These are phyloP conservation scores for Capsella rubella DNA, from an alignment of 441 rosid species.

Conservation along the genomic window DNA sequence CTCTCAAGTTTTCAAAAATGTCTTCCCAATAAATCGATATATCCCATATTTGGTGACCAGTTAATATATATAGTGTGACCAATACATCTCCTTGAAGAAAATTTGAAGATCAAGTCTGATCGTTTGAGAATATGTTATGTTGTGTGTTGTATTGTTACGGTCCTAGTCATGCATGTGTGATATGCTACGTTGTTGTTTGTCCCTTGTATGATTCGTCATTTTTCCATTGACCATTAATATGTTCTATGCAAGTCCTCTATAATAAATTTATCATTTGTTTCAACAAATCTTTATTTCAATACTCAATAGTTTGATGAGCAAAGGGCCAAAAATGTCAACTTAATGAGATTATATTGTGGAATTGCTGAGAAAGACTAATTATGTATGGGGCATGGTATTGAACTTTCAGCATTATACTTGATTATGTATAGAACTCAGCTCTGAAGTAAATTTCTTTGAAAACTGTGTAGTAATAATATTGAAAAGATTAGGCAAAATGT, in stretches of 20 bases:
- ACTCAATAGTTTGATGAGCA: neutral
- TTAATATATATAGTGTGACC: neutral
- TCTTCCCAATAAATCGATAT: conserved; percentile 32
- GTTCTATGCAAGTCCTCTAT: neutral
- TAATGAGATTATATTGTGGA: too few relatives aligned
- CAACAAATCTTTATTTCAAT: neutral
- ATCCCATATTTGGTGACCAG: neutral
- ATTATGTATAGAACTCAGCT: neutral
- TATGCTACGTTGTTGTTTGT: neutral
- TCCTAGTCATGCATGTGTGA: neutral
- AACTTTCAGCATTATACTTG: too few relatives aligned
- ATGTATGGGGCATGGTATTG: too few relatives aligned
- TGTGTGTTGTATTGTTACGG: neutral
- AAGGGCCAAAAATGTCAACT: too few relatives aligned
- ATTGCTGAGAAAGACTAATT: too few relatives aligned
- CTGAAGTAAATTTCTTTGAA: neutral
- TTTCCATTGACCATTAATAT: neutral
- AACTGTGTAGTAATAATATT: too few relatives aligned
- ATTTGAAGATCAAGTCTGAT: neutral
- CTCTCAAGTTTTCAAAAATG: conserved; percentile 63
- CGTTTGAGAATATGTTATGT: neutral
- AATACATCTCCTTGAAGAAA: neutral
- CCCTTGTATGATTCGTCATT: neutral
- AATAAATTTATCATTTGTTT: neutral
- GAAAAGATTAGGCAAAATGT: neutral